Evolutionary conservation across 2,329 filamentous ascomycete species (phyloP), one percentile per base, ranked within the genome.

Genomic region (Oidium heveae): DNA sequence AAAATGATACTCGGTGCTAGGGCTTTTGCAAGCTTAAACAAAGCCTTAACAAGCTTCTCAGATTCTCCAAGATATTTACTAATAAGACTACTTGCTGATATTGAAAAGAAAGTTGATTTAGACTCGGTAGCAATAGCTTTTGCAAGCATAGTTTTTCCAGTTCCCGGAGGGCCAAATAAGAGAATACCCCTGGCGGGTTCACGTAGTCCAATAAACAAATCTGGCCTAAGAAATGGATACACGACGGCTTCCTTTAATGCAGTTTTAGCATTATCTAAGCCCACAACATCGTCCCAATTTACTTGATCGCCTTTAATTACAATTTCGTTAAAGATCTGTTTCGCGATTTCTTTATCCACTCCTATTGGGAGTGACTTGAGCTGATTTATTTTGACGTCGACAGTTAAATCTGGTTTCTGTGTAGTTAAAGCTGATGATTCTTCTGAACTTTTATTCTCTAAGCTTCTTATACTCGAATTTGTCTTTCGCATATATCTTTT

Each of bases 121-220:
- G 86, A 94, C 67, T 98, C 91, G 0, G 91, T 96, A 1, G 91
- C 91, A 0, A 96, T 89, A 9, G 86, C 87, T 59, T 91, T 78
- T 10, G 91, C 91, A 39, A 98, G 72, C 91, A 98, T 98, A 0
- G 91, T 98, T 68, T 98, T 98, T 54, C 91, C 91, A 0, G 91
- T 98, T n/a, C 91, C 91, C 0, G 91, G 91, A 1, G 91, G 91
- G 0, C 91, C 91, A 64, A 98, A 98, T 1, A 98, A 73, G 1
- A 98, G 73, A 86, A 98, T 96, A 6, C 91, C 91, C 56, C 87
- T 75, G 15, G 91, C 89, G 20, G 91, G 91, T 64, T 98, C 91
- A 41, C 91, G 82, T 12, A 98, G 73, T 0, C 91, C 91, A 76
- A 89, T 91, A 69, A 98, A 98, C 1, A 98, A 70, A 67, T 98